Evolutionary conservation across 768 basidiomycete species (phyloP), one percentile per base, ranked within the genome.

Genomic region (Rhodosporidiobolus sp.): DNA sequence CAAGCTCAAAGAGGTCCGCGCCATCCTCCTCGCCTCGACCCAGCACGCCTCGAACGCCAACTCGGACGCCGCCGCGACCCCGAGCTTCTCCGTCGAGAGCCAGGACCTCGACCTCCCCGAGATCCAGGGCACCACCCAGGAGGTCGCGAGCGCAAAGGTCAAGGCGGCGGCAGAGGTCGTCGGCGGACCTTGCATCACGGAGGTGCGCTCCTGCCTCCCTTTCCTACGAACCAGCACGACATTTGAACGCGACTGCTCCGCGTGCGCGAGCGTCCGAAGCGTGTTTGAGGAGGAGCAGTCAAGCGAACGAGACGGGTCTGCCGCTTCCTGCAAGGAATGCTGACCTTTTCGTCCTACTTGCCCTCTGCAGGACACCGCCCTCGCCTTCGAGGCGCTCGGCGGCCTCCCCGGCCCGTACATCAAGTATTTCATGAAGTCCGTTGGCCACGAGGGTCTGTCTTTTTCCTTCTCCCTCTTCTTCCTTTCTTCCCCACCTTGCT

Each of bases 361-460:
- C 10, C 22, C 19, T 26, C 20, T 80, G 8, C 80, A 99, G 82
- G 96, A 99, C 80, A 99, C 96, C 0, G 93, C 96, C 0, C 86
- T 99, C 11, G 91, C 89, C 76, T 98, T 92, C 78, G 87, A 88
- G 71, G 94, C 96, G 0, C 83, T 98, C 26, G 86, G 88, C 28
- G 95, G 93, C 0, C 86, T 99, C 7, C 96, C 96, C 3, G 96
- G 96, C 0, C 95, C 95, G 0, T 99, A 95, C 82, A 94, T 99
- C 84, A 99, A 99, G 78, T 85, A 91, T 74, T 99, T 99, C 81
- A 83, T 97, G 81, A 84, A 85, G 55, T 85, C 85, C 34, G 81
- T 97, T 10, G 95, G 95, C 4, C 91, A 92, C 79, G 88, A 91
- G 73, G 95, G 95, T 83, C 66, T 64, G 84, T 75, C 26, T n/a